Evolutionary conservation across 2,329 filamentous ascomycete species (phyloP), one percentile per base, ranked within the genome.

Genomic region (Verticillium isaacii): DNA sequence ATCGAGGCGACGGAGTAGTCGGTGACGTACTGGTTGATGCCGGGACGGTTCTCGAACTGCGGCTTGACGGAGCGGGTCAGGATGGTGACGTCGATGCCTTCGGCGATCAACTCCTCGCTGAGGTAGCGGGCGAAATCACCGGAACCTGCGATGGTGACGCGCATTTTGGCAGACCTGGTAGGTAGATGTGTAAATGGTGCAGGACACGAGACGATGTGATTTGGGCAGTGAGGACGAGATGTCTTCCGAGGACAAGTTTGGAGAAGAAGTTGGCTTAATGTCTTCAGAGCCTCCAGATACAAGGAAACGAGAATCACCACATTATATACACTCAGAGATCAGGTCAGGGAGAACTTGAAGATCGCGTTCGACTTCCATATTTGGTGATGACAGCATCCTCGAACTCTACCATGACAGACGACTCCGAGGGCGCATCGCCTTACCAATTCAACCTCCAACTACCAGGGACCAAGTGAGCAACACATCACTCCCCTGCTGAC

Each of bases 71-170:
- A 58, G 2, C 64, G 63, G 25, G 64, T 64, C 1, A 66, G 56
- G 45, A 66, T 57, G 37, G 61, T 55, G 39, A 66, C 50, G 11
- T 62, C 56, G 59, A 60, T 56, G 9, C 64, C 63, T 3, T 29
- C 57, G 9, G 55, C 58, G 17, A 41, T 25, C 50, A 66, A 52
- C 25, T 67, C 64, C 32, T 66, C 62, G 29, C 45, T 34, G 36
- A 66, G 32, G 61, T 67, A 66, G 50, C 62, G 63, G 17, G 61
- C 60, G 15, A 67, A 36, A 25, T 54, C 62, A 3, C 66, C 66
- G 5, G 63, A 64, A 29, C 66, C 66, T 25, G 64, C 66, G 32
- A 67, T 61, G 19, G 63, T 60, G 50, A 67, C 55, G 29, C 57
- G 60, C 60, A 62, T 62, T 15, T 37, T 61, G 25, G 25, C 25